Evolutionary conservation across 1,139 yeast genomes (phyloP), one percentile per base, ranked within the genome.

Genomic region (Hyphopichia buzzinii): DNA sequence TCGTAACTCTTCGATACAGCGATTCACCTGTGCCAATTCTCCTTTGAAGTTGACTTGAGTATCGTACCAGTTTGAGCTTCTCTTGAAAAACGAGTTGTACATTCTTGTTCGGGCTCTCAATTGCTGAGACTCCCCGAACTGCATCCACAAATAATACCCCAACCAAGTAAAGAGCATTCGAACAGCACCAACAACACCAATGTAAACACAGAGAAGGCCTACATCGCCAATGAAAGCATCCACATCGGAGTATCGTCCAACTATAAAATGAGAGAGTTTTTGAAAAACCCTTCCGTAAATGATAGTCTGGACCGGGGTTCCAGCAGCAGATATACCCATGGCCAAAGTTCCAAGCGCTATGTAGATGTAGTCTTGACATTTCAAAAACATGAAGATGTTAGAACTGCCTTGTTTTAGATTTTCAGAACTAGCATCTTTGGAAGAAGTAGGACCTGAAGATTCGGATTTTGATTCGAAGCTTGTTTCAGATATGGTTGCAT

Each of bases 1-100:
- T 48, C 95, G 67, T 22, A 83, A 57, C 47, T 89, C 97, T 55
- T 88, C 96, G 17, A 86, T 70, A 46, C 94, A 83, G 45, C 96
- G 62, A 56, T 84, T 82, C 4, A 78, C 59, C 49, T 81, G 88
- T 4, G 83, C 69, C 4, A 84, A 48, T 19, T 77, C 74, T 7
- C 95, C 95, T 54, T 77, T 67, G 1, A 84, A 46, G 34, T 75
- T 72, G 3, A 62, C 57, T 34, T 70, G 68, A 2, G 49, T 48
- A 41, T 88, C 96, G 50, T 76, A 81, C 92, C 87, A 82, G 30
- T 57, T 57, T 14, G 77, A 51, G 0, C 67, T 54, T 39, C 67
- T 67, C 1, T 47, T 37, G 24, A 77, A 44, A 21, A 78, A 55
- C 2, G 64, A 54, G 1, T 48, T 39, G 33, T 72, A 69, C 4